Evolutionary conservation across 352 stramenopile genomes (phyloP).

Genomic region (Globisporangium nodosum): DNA sequence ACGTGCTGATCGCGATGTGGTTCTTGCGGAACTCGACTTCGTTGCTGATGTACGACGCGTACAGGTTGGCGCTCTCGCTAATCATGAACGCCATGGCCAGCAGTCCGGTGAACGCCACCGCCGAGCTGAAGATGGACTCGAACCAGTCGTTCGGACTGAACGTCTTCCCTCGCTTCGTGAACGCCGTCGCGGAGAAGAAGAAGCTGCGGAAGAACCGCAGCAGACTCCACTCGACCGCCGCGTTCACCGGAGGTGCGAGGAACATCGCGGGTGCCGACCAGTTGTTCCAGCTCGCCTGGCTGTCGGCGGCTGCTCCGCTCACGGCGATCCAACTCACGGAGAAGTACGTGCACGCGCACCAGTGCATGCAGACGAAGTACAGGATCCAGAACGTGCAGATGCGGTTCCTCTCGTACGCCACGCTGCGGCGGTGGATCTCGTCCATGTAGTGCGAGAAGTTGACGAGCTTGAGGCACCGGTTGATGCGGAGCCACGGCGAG

Average conservation of each 20-base stretch:
- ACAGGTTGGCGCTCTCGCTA: slow-evolving; percentile 42
- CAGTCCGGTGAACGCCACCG: slow-evolving; percentile 33
- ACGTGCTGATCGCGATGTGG: slow-evolving; percentile 46
- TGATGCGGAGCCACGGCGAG: slow-evolving; percentile 33
- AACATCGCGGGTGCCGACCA: slow-evolving; percentile 28
- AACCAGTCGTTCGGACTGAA: slow-evolving; percentile 20
- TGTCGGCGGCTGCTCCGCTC: not conserved
- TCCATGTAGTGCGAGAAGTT: slow-evolving; percentile 54
- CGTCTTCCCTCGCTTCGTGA: slow-evolving; percentile 41
- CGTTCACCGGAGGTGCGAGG: slow-evolving; percentile 5
- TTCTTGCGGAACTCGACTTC: slow-evolving; percentile 61
- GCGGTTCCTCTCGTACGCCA: slow-evolving; percentile 45
- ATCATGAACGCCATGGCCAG: slow-evolving; percentile 49
- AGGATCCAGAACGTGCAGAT: slow-evolving; percentile 34
- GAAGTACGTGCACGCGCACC: slow-evolving; percentile 45
- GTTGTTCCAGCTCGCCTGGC: slow-evolving; percentile 24
- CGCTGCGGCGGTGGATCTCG: slow-evolving; percentile 44
- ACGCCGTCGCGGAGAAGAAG: slow-evolving; percentile 38
- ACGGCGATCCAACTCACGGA: slow-evolving; percentile 14
- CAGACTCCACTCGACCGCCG: slow-evolving; percentile 8
- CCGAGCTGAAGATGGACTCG: slow-evolving; percentile 36
- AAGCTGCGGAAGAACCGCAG: slow-evolving; percentile 36
- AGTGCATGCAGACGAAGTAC: slow-evolving; percentile 44
- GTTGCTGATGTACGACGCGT: slow-evolving; percentile 51
- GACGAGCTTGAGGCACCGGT: slow-evolving; percentile 44